Conservation (phyloP, 495 filamentous ascomycete genomes). For the Hypoxylon fuscum region DNA sequence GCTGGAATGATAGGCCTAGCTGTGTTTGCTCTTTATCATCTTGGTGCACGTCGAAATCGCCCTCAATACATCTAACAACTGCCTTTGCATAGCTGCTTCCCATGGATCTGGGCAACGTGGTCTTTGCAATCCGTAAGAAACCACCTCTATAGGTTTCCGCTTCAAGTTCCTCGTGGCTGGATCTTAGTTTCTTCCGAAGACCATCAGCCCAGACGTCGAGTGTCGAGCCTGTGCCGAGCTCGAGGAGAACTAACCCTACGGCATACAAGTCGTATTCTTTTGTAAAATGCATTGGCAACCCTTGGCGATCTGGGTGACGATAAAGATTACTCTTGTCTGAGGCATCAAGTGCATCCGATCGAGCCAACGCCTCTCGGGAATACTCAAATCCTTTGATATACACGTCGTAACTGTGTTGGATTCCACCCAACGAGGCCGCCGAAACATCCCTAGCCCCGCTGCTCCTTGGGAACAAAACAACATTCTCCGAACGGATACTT, state of each 20-base stretch:
- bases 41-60: neutral
- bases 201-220: neutral
- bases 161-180: neutral
- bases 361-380: neutral
- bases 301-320: neutral
- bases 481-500: neutral
- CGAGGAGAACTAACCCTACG: neutral
- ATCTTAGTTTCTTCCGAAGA: neutral
- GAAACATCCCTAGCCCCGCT: no score
- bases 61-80: neutral
- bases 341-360: neutral
- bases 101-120: neutral
- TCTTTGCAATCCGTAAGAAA: neutral
- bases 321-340: neutral
- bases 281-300: neutral
- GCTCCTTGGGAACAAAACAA: no score
- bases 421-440: neutral
- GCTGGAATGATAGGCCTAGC: neutral
- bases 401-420: neutral
- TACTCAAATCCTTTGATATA: neutral
- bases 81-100: neutral
- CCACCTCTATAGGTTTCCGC: neutral
- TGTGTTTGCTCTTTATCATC: neutral
- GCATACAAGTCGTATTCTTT: neutral
- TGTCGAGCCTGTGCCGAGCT: neutral